Evolutionary conservation across 106 monocot genomes (phyloP), one percentile per base, ranked within the genome.

Genomic region (Iris macrosiphon): DNA sequence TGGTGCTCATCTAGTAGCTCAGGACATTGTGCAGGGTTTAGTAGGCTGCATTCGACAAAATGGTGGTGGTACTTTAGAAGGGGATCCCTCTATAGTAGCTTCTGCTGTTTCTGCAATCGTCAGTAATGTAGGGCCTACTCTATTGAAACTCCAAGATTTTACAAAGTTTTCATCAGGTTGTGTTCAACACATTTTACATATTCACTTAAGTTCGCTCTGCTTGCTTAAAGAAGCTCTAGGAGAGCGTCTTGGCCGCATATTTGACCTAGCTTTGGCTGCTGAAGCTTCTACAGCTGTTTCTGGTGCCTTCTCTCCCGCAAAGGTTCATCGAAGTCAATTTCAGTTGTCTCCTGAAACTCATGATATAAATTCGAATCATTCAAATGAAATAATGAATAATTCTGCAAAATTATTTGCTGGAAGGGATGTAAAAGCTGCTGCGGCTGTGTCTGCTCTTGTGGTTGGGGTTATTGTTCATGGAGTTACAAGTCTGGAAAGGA

Each of bases 91-190:
- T 46, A 52, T 79, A 27, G 73, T 91, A 16, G 79, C 83, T 31
- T 80, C 96, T 72, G 90, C 87, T 51, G 78, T 98, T 44, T 87
- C 90, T 64, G 90, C 96, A 27, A 80, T 98, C 50, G 59, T 98
- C 63, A 61, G 57, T 39, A 98, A 74, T 63, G 56, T 90, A 30
- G 90, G 86, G 18, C 77, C 67, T 58, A 72, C 86, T 45, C 59
- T 95, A 37, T 55, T 71, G 51, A 89, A 89, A 55, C 44, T 83
- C 30, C 65, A 70, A 18, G 92, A 92, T 71, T 64, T 80, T 41
- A 46, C 68, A 16, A 29, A 67, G 44, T 42, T 58, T 29, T 61
- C 67, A 17, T 73, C 78, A 31, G 70, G 57, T 73, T 86, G 70
- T 68, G 67, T 75, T 20, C 70, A 65, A 14, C 75, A 79, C 53